Evolutionary conservation across 1,284 basidiomycete genomes (phyloP), one percentile per base, ranked within the genome.

Genomic region (Moesziomyces parantarcticus): DNA sequence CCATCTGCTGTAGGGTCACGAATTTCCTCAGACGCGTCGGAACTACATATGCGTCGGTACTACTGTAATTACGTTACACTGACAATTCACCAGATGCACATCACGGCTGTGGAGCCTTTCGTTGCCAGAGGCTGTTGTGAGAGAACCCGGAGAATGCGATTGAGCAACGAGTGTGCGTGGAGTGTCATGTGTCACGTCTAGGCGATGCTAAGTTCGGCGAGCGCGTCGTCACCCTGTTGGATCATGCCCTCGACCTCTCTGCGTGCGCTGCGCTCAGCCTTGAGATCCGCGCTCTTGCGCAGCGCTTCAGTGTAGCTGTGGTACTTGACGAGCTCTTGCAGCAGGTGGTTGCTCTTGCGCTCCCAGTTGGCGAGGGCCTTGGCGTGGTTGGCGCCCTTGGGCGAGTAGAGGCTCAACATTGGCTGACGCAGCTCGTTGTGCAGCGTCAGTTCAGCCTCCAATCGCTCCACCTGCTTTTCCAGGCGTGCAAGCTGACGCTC

Each of bases 301-400:
- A 99, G 86, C 8, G 92, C 92, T 68, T 97, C 93, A 62, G 94
- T 90, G 84, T 99, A 99, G n/a, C 91, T 92, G 54, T 93, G 90
- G 84, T 97, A 99, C 84, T 98, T 98, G 83, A 94, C 92, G 50
- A 94, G 92, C 85, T 99, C 96, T 16, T 91, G 89, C 57, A 95
- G 87, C 44, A 98, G 86, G 83, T 93, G 92, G 79, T 92, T 90
- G 9, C 91, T 92, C 83, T 92, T 94, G 78, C 90, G 90, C 83
- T 93, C 92, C 94, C 95, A 99, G 83, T 99, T 99, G 54, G 88
- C 88, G 71, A 89, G 87, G 0, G 96, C 91, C 84, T 91, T 97
- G 67, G 86, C 80, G 1, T 89, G 87, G 76, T 92, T 94, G 23
- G 88, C 84, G n/a, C 91, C 90, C 11, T 90, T 88, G 2, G 91